phyloP scores from a whole-genome alignment of 2,329 filamentous ascomycete genomes.

The Pseudogymnoascus sp. region DNA sequence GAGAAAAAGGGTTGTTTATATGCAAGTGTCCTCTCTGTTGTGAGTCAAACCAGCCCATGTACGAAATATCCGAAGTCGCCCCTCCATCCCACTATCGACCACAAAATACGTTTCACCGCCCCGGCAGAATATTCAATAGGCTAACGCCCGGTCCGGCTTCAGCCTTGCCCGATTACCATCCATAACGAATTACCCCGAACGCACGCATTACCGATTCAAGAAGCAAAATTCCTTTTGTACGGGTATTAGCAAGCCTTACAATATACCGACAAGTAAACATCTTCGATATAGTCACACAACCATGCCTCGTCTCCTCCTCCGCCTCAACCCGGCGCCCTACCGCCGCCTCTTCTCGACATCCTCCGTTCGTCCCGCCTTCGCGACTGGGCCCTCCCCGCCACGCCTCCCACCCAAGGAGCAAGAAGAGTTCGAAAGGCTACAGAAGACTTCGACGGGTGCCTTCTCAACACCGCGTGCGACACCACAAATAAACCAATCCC shows the following conservation, averaged over 20 bases:
- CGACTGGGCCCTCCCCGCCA: conserved; percentile 63
- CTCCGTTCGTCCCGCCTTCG: conserved; percentile 33
- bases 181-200: background rate
- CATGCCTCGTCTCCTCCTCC: conserved; percentile 26
- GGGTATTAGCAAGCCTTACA: background rate
- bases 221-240: background rate
- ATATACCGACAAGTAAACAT: background rate
- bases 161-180: background rate
- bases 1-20: background rate
- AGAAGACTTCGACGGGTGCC: conserved; percentile 67
- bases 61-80: conserved; percentile 11
- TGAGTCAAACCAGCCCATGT: conserved; percentile 6
- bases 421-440: conserved; percentile 82
- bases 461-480: conserved; percentile 59
- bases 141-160: background rate
- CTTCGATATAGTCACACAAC: background rate
- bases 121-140: conserved; percentile 5
- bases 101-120: conserved; percentile 11
- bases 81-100: conserved; percentile 8
- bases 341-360: conserved; percentile 26
- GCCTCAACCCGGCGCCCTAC: conserved; percentile 23
- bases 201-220: background rate
- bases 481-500: conserved; percentile 45
- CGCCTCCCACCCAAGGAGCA: conserved; percentile 84
- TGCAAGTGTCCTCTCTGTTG: conserved; percentile 5